Conservation (phyloP, 2,329 filamentous ascomycete species). For the Exophiala xenobiotica region DNA sequence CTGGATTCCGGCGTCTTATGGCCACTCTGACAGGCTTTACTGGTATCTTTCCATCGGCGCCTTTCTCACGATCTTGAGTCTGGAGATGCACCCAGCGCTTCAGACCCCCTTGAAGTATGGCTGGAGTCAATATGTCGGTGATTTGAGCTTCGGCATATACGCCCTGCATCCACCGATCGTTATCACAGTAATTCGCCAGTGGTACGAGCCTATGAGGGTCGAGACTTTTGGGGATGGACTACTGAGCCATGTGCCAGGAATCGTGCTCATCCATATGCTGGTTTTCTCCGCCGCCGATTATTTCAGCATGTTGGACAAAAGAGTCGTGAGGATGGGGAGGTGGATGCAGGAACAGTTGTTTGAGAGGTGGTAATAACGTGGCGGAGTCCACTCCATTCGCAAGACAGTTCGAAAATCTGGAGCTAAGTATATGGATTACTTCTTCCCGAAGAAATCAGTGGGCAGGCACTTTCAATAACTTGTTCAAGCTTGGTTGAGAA, state of each 20-base stretch:
- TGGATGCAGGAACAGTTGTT: background rate
- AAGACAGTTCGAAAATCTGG: no score
- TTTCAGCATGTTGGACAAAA: background rate
- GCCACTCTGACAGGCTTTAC: background rate
- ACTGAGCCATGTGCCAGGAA: background rate
- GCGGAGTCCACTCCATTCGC: no score
- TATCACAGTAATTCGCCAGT: background rate
- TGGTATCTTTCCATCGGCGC: constrained; percentile 8
- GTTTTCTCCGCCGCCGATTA: background rate
- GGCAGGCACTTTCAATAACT: no score
- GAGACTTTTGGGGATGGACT: background rate
- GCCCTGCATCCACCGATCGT: constrained; percentile 8
- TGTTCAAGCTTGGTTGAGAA: no score
- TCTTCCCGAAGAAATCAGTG: no score
- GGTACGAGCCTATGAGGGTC: background rate
- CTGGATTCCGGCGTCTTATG: constrained; percentile 1
- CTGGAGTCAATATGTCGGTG: constrained; percentile 17
- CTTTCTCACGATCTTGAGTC: constrained; percentile 4
- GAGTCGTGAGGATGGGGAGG: background rate
- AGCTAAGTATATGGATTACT: no score
- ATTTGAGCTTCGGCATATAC: constrained; percentile 16
- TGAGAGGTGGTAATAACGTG: background rate
- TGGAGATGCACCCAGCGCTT: constrained; percentile 5
- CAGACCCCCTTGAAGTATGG: constrained; percentile 4
- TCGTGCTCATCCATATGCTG: background rate